Base-by-base conservation (phyloP, 768 basidiomycete species). In the Auriscalpium orientale region DNA sequence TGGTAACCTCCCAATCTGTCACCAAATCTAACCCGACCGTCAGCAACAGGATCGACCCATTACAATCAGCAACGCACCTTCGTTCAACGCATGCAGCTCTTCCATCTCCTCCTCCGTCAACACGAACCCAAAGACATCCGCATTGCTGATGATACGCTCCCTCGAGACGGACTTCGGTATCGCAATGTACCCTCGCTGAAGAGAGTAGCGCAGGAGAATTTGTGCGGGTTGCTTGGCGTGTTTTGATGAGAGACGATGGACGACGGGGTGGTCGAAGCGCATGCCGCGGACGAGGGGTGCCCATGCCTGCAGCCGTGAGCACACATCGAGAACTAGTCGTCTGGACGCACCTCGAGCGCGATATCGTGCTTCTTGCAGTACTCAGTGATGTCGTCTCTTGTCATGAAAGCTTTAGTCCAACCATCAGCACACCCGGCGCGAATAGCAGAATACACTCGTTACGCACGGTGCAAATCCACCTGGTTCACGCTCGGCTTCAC, bases 121-220 rank as follows among this genome's bases (percentile, higher is more conserved):
- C 54, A 77, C 75, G 58, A 88, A 89, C 62, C 85, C 79, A 60
- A 78, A 91, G 4, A 90, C 70, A 28, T 84, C 68, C 2, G 75
- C 70, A 65, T 91, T 90, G 1, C 76, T 70, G 33, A 72, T 62
- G 60, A 90, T 85, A 21, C 86, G 74, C 2, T 68, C 54, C 22
- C 75, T 72, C 0, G 74, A 79, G 13, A 75, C 72, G 5, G 84
- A 83, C 67, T 89, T 89, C 5, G 87, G 85, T 0, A 89, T 70
- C 1, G 84, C 82, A 34, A 86, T 71, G 62, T 75, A 87, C 28
- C 81, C 76, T 77, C 81, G 48, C 43, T 93, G 87, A n/a, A 93
- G 69, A 11, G 82, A 84, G 67, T 83, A 90, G n/a, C 88, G 76
- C 33, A 90, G 71, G 40, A 89, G 71, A 49, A 91, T 71, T 61